Base-by-base conservation (phyloP, 2,329 filamentous ascomycete genomes). In the Eurotiales sp. region DNA sequence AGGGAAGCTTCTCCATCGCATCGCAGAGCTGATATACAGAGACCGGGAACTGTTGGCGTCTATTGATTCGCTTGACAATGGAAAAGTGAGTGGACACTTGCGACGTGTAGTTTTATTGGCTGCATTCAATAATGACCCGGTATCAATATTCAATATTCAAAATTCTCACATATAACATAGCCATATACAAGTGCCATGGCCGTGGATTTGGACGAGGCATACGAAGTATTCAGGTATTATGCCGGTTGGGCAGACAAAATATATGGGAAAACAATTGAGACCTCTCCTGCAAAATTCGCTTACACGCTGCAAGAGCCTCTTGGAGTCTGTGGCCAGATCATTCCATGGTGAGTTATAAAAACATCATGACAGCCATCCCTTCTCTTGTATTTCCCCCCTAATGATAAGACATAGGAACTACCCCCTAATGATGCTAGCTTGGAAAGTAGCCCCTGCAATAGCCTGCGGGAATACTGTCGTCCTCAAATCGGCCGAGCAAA, bases 231-330 rank as follows among this genome's bases (percentile, higher is more conserved):
- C 57, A 83, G 83, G 59, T 92, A 92, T 71, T 92, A 91, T 61
- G 87, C 83, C 37, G 88, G 88, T 50, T 91, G 81, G 66, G 85
- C 86, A 39, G 88, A 92, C 72, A 92, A 92, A 74, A 83, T 87
- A 55, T 83, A 85, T 55, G 87, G 88, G 22, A 82, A 88, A 64
- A 84, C 86, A n/a, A 88, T 91, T 57, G 83, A 87, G 58, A 86
- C 85, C 10, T 82, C 80, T 1, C 78, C 81, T 1, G 71, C 75
- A 39, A 91, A 90, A 70, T 79, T 91, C 56, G 86, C 86, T 2
- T 92, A 91, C 65, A 90, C 86, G 0, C 72, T 89, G 47, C 81
- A 84, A 55, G 83, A 92, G 68, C 88, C 88, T 1, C 72, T 92
- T 25, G 88, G 88, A 27, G 88, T 93, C 0, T 88, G 86, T 59